Evolutionary conservation across 306 rosid genomes (phyloP).

Genomic region (Rubus idaeus): DNA sequence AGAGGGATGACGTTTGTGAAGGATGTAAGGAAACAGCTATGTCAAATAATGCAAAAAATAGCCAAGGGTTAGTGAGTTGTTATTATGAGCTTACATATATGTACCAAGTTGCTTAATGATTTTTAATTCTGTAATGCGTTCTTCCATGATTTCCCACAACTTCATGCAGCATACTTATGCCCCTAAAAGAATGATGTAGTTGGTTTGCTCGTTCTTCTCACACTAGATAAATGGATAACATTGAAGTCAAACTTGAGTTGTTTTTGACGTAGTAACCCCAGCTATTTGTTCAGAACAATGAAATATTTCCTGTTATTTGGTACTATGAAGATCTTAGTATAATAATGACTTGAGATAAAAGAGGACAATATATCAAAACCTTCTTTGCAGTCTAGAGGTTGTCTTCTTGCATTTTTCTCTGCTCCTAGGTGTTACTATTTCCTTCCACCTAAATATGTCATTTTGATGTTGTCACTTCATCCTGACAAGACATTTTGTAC

Average conservation of each 20-base stretch:
- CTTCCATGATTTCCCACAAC: neutral
- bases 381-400: neutral
- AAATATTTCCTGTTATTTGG: neutral
- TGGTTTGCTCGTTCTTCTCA: neutral
- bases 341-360: neutral
- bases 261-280: neutral
- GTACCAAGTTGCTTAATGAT: conserved; percentile 12
- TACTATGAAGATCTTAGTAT: neutral
- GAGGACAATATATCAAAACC: neutral
- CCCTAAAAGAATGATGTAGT: neutral
- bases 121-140: neutral
- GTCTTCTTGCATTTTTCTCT: conserved; percentile 10
- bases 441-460: neutral
- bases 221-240: neutral
- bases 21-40: conserved; percentile 84
- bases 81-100: conserved; percentile 24
- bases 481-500: conserved; percentile 16
- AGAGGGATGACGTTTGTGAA: conserved; percentile 91
- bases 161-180: neutral
- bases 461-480: neutral
- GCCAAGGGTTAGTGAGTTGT: conserved; percentile 65
- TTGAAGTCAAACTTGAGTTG: neutral
- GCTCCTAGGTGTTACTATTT: conserved; percentile 10
- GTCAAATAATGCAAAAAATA: conserved; percentile 85
- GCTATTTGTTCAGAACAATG: neutral